These are phyloP conservation scores for Aegle marmelos DNA, from an alignment of 345 rosid species.

Conservation along the genomic window DNA sequence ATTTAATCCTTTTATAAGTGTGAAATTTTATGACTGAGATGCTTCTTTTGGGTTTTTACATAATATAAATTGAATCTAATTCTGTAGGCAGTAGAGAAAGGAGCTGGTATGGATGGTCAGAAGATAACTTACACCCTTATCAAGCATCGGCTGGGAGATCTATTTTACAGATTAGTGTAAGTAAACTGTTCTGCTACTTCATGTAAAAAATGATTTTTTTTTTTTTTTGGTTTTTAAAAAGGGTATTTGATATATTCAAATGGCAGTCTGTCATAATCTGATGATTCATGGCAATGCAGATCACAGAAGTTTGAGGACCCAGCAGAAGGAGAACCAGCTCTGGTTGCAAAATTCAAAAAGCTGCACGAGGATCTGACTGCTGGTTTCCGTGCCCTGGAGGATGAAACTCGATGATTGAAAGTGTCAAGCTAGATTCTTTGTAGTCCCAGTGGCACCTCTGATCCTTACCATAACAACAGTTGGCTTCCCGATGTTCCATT, in stretches of 20 bases:
- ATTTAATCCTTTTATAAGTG: not conserved
- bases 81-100: conserved; percentile 92
- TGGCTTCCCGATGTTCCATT: not conserved
- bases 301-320: conserved; percentile 99
- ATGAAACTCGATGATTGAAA: conserved; percentile 74
- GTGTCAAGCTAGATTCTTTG: not conserved
- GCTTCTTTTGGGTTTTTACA: not conserved
- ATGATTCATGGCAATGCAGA: conserved; percentile 38
- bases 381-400: conserved; percentile 96
- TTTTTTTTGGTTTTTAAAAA: too few species aligned
- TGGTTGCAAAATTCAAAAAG: conserved; percentile 82
- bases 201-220: not conserved
- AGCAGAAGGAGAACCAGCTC: conserved; percentile 90
- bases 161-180: conserved; percentile 92
- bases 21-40: not conserved
- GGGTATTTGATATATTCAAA: not conserved
- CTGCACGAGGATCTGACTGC: conserved; percentile 81
- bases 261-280: conserved; percentile 1
- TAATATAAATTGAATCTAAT: not conserved
- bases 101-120: conserved; percentile 98
- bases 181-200: conserved; percentile 2
- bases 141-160: conserved; percentile 98
- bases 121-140: conserved; percentile 86
- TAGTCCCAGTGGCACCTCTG: conserved; percentile 1
- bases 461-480: conserved; percentile 1